Conservation (phyloP, 108 stramenopile species). For the Aurantiochytrium sp. region DNA sequence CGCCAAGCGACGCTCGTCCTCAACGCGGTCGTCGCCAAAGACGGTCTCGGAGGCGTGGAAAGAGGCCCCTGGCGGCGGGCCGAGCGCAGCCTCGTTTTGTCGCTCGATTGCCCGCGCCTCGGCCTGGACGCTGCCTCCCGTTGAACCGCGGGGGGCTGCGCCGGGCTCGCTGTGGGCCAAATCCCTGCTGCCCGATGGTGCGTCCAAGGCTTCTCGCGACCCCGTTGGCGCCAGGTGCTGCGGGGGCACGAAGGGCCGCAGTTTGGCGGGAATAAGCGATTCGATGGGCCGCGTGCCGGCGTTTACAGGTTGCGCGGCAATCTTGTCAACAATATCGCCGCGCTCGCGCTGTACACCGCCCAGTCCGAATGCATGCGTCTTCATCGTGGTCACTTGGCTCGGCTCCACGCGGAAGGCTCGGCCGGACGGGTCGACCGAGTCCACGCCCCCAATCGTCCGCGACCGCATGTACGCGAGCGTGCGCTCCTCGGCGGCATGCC, state of each 20-base stretch:
- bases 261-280: not conserved
- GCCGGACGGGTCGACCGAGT: constrained; percentile 42
- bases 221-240: not conserved
- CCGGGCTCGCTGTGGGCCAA: too few relatives aligned
- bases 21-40: not conserved
- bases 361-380: constrained; percentile 5
- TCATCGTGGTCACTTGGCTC: constrained; percentile 31
- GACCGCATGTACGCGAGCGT: constrained; percentile 35
- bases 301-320: not conserved
- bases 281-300: not conserved
- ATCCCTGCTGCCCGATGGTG: too few relatives aligned
- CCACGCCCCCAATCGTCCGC: constrained; percentile 33
- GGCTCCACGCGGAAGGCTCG: constrained; percentile 40
- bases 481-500: constrained; percentile 41
- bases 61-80: not conserved
- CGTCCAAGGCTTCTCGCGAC: not conserved
- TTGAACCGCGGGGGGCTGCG: too few relatives aligned
- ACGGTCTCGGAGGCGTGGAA: not conserved
- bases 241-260: not conserved
- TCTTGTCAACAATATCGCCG: not conserved
- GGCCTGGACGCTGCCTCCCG: not conserved
- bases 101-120: not conserved
- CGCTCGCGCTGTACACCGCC: not conserved
- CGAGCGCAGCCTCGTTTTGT: not conserved
- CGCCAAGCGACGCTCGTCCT: not conserved